Evolutionary conservation across 2,329 filamentous ascomycete genomes (phyloP).

Genomic region (Ceratocystis colombiana): DNA sequence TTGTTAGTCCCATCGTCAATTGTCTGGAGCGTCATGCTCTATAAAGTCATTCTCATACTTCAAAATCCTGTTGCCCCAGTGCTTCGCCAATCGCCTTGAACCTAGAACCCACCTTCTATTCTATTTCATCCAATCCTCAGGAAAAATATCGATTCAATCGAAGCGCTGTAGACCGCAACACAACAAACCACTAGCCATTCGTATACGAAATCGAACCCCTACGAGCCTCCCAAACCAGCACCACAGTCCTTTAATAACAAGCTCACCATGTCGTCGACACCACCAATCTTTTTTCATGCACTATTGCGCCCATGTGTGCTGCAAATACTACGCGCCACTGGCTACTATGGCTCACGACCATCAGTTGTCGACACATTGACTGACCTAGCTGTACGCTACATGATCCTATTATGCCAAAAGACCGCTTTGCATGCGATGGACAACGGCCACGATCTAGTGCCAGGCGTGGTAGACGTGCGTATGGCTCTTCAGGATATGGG

Average conservation of each 20-base stretch:
- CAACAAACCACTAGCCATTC: not conserved
- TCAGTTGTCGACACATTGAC: constrained; percentile 80
- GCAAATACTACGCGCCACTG: constrained; percentile 82
- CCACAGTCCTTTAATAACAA: not conserved
- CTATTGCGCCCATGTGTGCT: constrained; percentile 79
- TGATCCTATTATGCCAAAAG: constrained; percentile 61
- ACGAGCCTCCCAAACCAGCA: not conserved
- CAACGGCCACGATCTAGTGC: constrained; percentile 49
- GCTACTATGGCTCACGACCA: constrained; percentile 73
- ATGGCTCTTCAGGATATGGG: constrained; percentile 77
- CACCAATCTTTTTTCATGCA: constrained; percentile 51
- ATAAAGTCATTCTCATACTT: not conserved
- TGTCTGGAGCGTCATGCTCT: constrained; percentile 5
- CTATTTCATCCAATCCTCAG: not conserved
- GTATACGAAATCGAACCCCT: not conserved
- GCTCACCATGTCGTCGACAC: constrained; percentile 38
- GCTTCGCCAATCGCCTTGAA: constrained; percentile 2
- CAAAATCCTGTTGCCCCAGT: not conserved
- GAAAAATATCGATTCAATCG: not conserved
- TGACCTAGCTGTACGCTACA: constrained; percentile 73
- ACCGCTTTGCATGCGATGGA: constrained; percentile 62
- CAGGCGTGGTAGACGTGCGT: constrained; percentile 61
- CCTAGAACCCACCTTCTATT: not conserved
- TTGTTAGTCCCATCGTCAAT: not conserved
- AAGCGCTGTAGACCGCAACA: not conserved